Percentiles rank a stretch among this genome's conserved stretches.
Evolutionary conservation across 2,329 filamentous ascomycete species (phyloP).

Genomic region (Aspergillus tubingensis): DNA sequence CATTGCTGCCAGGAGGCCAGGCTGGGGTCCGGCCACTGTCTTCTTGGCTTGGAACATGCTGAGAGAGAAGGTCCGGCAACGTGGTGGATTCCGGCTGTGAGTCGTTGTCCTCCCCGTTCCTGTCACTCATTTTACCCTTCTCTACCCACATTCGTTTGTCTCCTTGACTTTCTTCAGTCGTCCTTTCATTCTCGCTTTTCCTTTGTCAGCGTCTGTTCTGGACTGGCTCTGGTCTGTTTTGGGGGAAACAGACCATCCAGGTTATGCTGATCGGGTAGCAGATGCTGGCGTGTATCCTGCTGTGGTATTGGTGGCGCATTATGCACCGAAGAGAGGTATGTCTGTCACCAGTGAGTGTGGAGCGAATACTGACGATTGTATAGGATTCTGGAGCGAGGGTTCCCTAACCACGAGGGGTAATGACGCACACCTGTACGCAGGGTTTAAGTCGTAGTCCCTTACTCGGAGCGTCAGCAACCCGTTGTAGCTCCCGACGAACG

Average conservation of each 20-base stretch:
- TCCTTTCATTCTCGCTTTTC: background rate
- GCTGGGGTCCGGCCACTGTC: conserved; percentile 3
- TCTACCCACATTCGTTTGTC: conserved; percentile 9
- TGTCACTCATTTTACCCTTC: conserved; percentile 6
- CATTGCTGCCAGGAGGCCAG: background rate
- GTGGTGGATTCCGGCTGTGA: conserved; percentile 3
- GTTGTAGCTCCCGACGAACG: background rate
- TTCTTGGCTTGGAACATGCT: conserved; percentile 6
- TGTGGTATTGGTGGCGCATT: conserved; percentile 21
- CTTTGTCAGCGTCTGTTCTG: conserved; percentile 14
- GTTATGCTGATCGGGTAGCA: conserved; percentile 22
- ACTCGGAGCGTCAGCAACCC: conserved; percentile 15
- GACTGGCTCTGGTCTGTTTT: conserved; percentile 15
- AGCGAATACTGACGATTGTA: background rate
- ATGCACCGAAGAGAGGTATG: conserved; percentile 14
- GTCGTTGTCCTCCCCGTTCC: background rate
- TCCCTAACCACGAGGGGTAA: conserved; percentile 18
- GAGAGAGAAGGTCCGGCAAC: conserved; percentile 3
- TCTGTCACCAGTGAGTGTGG: background rate
- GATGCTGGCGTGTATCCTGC: conserved; percentile 22
- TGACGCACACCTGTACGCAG: conserved; percentile 21
- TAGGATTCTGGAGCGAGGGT: conserved; percentile 16
- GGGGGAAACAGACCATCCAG: conserved; percentile 13
- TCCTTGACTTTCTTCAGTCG: background rate
- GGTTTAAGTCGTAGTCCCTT: conserved; percentile 18